Evolutionary conservation across 1,139 yeast genomes (phyloP).

Genomic region (Williopsis jadinii): DNA sequence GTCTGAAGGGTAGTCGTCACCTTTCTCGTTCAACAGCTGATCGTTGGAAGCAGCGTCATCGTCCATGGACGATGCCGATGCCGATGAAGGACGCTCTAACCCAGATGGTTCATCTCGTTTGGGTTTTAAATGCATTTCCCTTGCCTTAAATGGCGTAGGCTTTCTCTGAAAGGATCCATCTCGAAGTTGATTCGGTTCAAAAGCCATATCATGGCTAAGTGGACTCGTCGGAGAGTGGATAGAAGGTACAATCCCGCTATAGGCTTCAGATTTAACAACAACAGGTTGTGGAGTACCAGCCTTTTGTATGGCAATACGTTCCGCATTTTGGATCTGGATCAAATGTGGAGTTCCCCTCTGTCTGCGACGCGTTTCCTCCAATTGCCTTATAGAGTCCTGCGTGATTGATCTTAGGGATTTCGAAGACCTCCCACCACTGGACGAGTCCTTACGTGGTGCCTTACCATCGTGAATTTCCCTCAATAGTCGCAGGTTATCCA

Average conservation of each 20-base stretch:
- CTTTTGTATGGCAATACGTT: background rate
- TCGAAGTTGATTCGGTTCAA: too few species aligned
- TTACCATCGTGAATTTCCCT: background rate
- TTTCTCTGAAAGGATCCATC: too few species aligned
- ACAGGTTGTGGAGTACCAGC: background rate
- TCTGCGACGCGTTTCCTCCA: background rate
- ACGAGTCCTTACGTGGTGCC: background rate
- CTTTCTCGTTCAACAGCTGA: too few species aligned
- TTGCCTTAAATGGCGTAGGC: too few species aligned
- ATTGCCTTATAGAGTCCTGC: background rate
- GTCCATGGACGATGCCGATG: too few species aligned
- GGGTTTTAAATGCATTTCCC: too few species aligned
- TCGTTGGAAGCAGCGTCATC: too few species aligned
- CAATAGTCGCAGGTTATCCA: background rate
- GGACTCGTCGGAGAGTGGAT: conserved; percentile 8
- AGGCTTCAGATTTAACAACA: too few species aligned
- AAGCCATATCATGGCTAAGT: too few species aligned
- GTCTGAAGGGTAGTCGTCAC: too few species aligned
- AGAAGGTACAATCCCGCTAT: conserved; percentile 7
- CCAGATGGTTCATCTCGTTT: too few species aligned
- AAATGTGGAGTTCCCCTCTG: background rate
- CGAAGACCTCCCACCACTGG: conserved; percentile 3
- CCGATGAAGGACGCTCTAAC: too few species aligned
- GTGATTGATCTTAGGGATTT: conserved; percentile 6
- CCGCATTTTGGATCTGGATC: conserved; percentile 1